Evolutionary conservation across 2,329 filamentous ascomycete species (phyloP).

Genomic region (Alternaria sp.): DNA sequence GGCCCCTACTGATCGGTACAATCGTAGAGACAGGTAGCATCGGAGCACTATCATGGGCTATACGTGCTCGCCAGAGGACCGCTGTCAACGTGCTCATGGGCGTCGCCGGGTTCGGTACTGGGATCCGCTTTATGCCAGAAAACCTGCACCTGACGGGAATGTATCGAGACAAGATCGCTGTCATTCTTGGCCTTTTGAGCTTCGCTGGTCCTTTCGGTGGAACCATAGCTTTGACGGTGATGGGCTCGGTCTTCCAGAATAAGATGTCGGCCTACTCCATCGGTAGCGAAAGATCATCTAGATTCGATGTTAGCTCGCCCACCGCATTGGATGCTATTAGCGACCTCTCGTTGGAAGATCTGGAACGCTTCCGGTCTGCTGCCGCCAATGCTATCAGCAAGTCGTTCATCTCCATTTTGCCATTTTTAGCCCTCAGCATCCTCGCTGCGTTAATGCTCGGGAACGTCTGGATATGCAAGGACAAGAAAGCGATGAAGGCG

Average conservation of each 20-base stretch:
- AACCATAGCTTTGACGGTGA: conserved; percentile 3
- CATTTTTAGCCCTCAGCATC: conserved; percentile 58
- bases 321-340: neutral
- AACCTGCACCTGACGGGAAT: neutral
- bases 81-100: conserved; percentile 2
- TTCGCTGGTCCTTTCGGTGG: neutral
- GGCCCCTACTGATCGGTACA: neutral
- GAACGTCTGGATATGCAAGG: conserved; percentile 49
- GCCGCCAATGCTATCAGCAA: conserved; percentile 62
- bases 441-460: conserved; percentile 51
- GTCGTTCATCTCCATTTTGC: conserved; percentile 65
- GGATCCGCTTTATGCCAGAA: conserved; percentile 1
- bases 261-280: neutral
- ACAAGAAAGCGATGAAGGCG: neutral
- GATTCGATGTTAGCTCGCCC: neutral
- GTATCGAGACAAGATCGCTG: neutral
- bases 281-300: neutral
- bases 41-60: neutral
- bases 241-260: conserved; percentile 3
- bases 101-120: neutral
- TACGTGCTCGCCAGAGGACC: neutral
- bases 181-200: neutral
- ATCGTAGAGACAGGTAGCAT: neutral
- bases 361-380: neutral
- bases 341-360: neutral